Percentiles rank a stretch among this genome's conserved stretches.
phyloP scores from a whole-genome alignment of 1,284 basidiomycete genomes.

The Rhodotorula sp. region DNA sequence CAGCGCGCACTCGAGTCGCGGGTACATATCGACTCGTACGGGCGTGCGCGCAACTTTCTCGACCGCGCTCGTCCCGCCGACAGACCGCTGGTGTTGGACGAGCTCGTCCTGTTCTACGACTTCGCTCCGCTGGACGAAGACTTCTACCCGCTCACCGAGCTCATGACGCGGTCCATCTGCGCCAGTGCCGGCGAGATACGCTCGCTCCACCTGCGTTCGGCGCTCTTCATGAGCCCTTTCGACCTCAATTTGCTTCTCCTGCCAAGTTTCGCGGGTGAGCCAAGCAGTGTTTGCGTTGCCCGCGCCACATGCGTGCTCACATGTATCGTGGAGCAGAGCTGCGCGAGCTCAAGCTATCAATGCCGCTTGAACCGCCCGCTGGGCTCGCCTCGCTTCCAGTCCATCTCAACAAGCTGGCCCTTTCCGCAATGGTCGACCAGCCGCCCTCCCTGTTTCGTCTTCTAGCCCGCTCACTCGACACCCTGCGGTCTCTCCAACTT shows the following conservation, averaged over 20 bases:
- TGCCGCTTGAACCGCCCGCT: conserved; percentile 18
- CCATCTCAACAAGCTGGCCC: conserved; percentile 5
- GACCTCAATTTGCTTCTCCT: conserved; percentile 11
- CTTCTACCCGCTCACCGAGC: conserved; percentile 18
- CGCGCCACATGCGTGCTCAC: too few species aligned
- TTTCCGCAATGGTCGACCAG: conserved; percentile 20
- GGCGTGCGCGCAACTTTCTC: conserved; percentile 3
- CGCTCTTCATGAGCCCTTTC: conserved; percentile 19
- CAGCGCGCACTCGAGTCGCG: conserved; percentile 22
- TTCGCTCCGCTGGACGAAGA: conserved; percentile 22
- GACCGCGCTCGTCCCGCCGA: not conserved
- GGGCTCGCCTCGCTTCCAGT: not conserved
- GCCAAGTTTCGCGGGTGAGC: conserved; percentile 11
- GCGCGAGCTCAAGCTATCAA: conserved; percentile 14
- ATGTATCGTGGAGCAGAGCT: not conserved
- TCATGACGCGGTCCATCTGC: conserved; percentile 10
- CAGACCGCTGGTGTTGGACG: conserved; percentile 13
- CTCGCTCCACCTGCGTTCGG: conserved; percentile 15
- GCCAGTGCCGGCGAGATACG: not conserved
- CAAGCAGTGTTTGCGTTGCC: too few species aligned
- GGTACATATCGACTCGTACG: conserved; percentile 23
- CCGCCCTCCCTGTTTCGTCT: conserved; percentile 8
- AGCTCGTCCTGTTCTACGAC: conserved; percentile 26
- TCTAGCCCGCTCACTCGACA: not conserved
- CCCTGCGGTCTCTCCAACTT: conserved; percentile 12